Base-by-base conservation (phyloP, 371 early-diverging fungal species). In the Mortierella sp. region DNA sequence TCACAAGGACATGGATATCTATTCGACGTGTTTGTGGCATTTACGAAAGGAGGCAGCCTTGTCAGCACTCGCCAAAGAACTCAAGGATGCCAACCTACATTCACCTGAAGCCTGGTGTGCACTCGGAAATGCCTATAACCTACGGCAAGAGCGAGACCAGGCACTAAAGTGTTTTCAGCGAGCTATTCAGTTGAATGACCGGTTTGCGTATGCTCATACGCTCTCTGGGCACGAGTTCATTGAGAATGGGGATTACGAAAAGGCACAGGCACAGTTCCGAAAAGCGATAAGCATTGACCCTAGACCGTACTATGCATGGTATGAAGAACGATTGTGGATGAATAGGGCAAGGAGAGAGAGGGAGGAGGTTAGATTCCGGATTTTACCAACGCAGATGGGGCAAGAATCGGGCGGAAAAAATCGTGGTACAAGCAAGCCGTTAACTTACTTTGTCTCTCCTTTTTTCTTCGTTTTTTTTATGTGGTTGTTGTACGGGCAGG, bases 241-340 rank as follows among this genome's bases (percentile, higher is more conserved):
- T 47, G 85, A 88, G 11, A 80, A 85, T 47, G 94, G 93, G 53
- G 92, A 93, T 64, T 81, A 84, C 53, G 93, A 92, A 25, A 84
- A 90, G 25, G 93, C 95, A 1, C 84, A 86, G 64, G 83, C 83
- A 50, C 87, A 85, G 45, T 95, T 91, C 83, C 87, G 92, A 25
- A 81, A 82, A 7, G 94, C 95, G 1, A 71, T 93, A 23, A 83
- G 87, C 26, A 77, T 90, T 43, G 89, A 94, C 66, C 82, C 85
- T 23, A 81, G 94, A 29, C 92, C 94, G 69, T 94, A 93, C 71
- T 89, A 91, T 56, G 95, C 95, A 23, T 93, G 91, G 92, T 90
- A 79, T 60, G 75, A 44, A 18, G 12, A 26, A n/a, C n/a, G n/a
- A n/a, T n/a, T n/a, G n/a, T n/a, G n/a, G n/a, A n/a, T n/a, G 29